Evolutionary conservation across 345 rosid genomes (phyloP).

Genomic region (Salix caprea): DNA sequence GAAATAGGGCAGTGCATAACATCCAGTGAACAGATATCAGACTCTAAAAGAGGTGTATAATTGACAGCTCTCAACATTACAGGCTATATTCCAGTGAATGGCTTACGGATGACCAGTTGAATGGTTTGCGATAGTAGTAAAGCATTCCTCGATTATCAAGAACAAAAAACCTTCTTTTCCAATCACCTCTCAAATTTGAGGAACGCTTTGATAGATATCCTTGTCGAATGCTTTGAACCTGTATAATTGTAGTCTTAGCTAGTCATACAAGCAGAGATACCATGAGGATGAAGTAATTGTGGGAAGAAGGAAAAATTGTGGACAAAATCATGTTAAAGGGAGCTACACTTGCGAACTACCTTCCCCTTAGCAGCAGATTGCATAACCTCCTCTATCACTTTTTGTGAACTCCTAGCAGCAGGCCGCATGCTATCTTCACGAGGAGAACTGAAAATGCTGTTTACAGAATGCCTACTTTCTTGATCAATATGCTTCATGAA

Average conservation of each 20-base stretch:
- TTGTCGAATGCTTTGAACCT: slow-evolving; percentile 79
- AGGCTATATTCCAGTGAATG: slow-evolving; percentile 10
- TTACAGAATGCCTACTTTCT: slow-evolving; percentile 38
- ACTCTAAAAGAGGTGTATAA: background rate
- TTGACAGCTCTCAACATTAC: background rate
- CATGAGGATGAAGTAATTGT: background rate
- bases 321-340: background rate
- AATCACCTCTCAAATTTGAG: slow-evolving; percentile 74
- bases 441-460: slow-evolving; percentile 34
- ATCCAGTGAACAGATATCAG: slow-evolving; percentile 2
- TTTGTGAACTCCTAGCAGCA: slow-evolving; percentile 50
- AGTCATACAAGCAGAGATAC: background rate
- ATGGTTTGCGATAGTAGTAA: slow-evolving; percentile 76
- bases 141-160: slow-evolving; percentile 82
- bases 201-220: slow-evolving; percentile 81
- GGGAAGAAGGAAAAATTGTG: background rate
- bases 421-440: slow-evolving; percentile 37
- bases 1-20: slow-evolving; percentile 19
- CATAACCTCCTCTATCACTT: slow-evolving; percentile 73
- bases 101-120: slow-evolving; percentile 60
- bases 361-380: slow-evolving; percentile 71
- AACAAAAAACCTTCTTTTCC: slow-evolving; percentile 81
- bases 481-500: slow-evolving; percentile 59
- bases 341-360: slow-evolving; percentile 24
- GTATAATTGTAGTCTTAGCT: slow-evolving; percentile 7